Evolutionary conservation across 441 rosid species (phyloP), one percentile per base, ranked within the genome.

Genomic region (Arabidopsis hybrid): DNA sequence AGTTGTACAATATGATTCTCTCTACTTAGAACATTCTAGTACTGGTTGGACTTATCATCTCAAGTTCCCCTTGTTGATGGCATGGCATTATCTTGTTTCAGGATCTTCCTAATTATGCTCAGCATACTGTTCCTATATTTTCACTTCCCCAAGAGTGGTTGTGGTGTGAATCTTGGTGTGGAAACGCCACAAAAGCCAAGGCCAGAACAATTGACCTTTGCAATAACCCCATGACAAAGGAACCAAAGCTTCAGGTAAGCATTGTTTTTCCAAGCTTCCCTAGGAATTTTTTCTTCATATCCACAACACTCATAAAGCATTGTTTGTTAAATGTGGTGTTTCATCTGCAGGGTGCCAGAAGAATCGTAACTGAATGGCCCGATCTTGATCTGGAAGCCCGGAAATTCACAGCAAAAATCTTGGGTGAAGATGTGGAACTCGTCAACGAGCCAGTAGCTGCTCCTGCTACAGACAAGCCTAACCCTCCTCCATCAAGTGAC

Each of bases 101-200:
- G 99, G 99, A 95, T 85, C 99, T 96, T 76, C 99, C 99, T 6
- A 96, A 96, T 74, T 96, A 96, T 80, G 99, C 99, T 71, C 99
- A 91, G 79, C 97, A 93, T 72, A 88, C 82, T 1, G 99, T 96
- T 61, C 98, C 98, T 21, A 89, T 96, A 61, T 91, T 90, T 67
- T 96, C 98, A 52, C 87, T 96, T 43, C 97, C 98, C 49, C 97
- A 86, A 86, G 99, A 96, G 79, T 96, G 99, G 99, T 72, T 91
- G 43, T 96, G 99, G 99, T 96, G 99, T 50, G 99, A 96, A 72
- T 96, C 98, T 34, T 96, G 99, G 99, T 96, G 99, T 61, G 98
- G 98, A 60, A 93, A 89, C 79, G 87, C 94, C 78, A 91, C 97
- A 53, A 95, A 95, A 80, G 65, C 93, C 18, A 93, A 79, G 79